Evolutionary conservation across 495 filamentous ascomycete species (phyloP).

Genomic region (Aspergillus coremiiformis): DNA sequence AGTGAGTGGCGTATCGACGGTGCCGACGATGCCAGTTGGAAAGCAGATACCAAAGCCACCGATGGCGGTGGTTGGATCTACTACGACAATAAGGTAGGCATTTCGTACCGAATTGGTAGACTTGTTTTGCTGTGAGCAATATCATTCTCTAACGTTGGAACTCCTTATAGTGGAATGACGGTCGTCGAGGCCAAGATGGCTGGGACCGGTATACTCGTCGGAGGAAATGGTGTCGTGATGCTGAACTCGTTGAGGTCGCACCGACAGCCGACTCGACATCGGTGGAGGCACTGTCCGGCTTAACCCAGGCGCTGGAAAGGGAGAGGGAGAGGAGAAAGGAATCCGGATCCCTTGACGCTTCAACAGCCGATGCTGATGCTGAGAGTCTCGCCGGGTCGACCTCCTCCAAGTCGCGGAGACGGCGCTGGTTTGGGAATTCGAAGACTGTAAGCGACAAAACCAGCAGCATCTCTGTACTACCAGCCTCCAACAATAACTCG

Average conservation of each 20-base stretch:
- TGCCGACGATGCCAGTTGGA: constrained; percentile 41
- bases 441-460: constrained; percentile 30
- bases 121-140: not conserved
- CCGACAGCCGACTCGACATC: constrained; percentile 26
- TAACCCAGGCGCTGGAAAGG: constrained; percentile 28
- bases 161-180: constrained; percentile 78
- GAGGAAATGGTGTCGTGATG: constrained; percentile 92
- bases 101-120: not conserved
- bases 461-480: constrained; percentile 18
- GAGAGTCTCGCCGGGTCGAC: constrained; percentile 27
- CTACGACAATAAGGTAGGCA: constrained; percentile 88
- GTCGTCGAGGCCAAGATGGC: constrained; percentile 77
- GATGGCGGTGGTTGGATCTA: constrained; percentile 86
- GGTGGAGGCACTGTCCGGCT: constrained; percentile 22
- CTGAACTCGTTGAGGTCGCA: constrained; percentile 78
- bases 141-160: constrained; percentile 5
- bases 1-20: constrained; percentile 87
- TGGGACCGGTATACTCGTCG: constrained; percentile 94
- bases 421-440: constrained; percentile 38
- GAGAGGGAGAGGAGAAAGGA: constrained; percentile 15
- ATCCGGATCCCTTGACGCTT: constrained; percentile 14
- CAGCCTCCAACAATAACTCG: constrained; percentile 16
- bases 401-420: constrained; percentile 28
- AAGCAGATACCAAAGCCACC: constrained; percentile 32
- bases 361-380: constrained; percentile 22